Evolutionary conservation across 2,329 filamentous ascomycete genomes (phyloP), one percentile per base, ranked within the genome.

Genomic region (Leptographium flavum): DNA sequence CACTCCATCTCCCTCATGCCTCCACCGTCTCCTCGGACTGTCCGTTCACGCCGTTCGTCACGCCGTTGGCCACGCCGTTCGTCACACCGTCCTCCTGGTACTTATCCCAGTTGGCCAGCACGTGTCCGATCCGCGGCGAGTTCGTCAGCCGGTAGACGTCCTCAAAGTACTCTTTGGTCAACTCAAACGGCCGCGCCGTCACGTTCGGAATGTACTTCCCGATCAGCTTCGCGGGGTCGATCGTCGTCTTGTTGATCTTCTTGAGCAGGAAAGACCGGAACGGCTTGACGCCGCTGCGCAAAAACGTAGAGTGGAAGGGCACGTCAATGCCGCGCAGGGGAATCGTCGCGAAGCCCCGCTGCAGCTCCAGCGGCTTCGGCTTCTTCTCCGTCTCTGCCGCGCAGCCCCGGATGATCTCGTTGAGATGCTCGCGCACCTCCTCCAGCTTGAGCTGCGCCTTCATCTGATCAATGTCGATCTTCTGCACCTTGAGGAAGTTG

Each of bases 191-290:
- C 66, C 81, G 81, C 47, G 92, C 92, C 46, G 92, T 98, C 54
- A 98, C 93, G 66, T 98, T 98, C 55, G 92, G 92, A 54, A 98
- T 96, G 69, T 98, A 98, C 69, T 98, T 98, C 58, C 92, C 92
- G 54, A 98, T 76, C 58, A 98, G 69, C 74, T 96, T 96, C 62
- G 85, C 83, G 5, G 92, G 92, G 63, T 98, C 92, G 63, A 98
- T 96, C 45, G 85, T 93, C 22, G 88, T 95, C 79, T 94, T 94
- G 75, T 96, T 87, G 70, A 98, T 96, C 78, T 98, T 98, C 84
- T 96, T 98, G 56, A 96, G 81, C 61, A 98, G 66, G 78, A 98
- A 98, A 38, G 82, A 90, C 54, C 92, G 79, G 87, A 98, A 98
- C 39, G 93, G 92, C 74, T 98, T 98, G 64, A 98, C 92, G 57